These are phyloP conservation scores for Gamarada debralockiae DNA, from an alignment of 495 filamentous ascomycete genomes.

Conservation along the genomic window DNA sequence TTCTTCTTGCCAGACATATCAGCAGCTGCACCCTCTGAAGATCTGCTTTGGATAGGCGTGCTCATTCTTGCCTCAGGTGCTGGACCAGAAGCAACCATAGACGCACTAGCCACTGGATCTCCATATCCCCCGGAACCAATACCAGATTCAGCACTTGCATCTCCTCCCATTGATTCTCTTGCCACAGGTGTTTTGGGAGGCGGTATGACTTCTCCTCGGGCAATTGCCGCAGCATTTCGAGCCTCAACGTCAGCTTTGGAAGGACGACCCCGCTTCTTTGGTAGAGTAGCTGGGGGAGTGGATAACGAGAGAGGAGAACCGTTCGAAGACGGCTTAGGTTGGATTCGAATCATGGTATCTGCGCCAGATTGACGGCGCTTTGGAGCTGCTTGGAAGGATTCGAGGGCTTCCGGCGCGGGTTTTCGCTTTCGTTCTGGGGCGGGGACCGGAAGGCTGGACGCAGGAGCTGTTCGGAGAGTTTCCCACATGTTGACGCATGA, in stretches of 20 bases:
- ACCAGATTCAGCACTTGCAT: constrained; percentile 8
- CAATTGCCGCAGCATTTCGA: constrained; percentile 45
- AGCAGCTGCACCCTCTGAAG: neutral
- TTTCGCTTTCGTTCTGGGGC: constrained; percentile 19
- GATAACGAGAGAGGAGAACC: constrained; percentile 14
- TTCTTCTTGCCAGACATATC: constrained; percentile 4
- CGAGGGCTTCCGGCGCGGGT: constrained; percentile 8
- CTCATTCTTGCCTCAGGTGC: neutral
- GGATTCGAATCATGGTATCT: constrained; percentile 10
- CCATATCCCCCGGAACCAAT: neutral
- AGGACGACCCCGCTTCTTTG: constrained; percentile 58
- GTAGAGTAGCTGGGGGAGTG: constrained; percentile 26
- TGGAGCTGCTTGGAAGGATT: constrained; percentile 3
- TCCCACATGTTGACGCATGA: constrained; percentile 21
- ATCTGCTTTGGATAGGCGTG: neutral
- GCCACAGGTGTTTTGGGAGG: constrained; percentile 2
- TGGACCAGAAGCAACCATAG: neutral
- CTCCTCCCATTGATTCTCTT: constrained; percentile 6
- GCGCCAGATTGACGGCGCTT: constrained; percentile 20
- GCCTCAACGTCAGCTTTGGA: constrained; percentile 53
- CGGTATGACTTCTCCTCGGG: constrained; percentile 17
- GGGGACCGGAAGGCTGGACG: neutral
- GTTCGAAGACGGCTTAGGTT: constrained; percentile 21
- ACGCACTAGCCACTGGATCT: neutral
- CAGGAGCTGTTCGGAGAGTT: constrained; percentile 5